phyloP scores from a whole-genome alignment of 2,329 filamentous ascomycete species.

The Sporothrix luriei region DNA sequence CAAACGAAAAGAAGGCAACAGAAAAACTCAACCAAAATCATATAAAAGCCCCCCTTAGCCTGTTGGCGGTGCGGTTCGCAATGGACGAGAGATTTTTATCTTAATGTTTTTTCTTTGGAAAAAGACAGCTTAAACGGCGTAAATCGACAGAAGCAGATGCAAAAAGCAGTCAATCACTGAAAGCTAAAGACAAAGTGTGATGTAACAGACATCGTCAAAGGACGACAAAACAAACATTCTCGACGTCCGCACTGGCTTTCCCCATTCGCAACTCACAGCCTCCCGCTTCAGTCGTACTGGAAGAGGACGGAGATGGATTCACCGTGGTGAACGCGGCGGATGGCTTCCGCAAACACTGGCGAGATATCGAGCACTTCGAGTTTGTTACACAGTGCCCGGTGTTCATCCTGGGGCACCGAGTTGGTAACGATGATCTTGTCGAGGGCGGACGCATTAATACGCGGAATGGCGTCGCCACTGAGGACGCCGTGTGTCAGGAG shows the following conservation, averaged over 20 bases:
- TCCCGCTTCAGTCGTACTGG: conserved; percentile 66
- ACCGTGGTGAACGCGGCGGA: conserved; percentile 93
- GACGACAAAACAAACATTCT: background rate
- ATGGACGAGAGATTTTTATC: conserved; percentile 1
- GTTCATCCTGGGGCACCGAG: conserved; percentile 85
- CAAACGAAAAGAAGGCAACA: conserved; percentile 9
- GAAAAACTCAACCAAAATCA: conserved; percentile 20
- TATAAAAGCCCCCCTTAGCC: conserved; percentile 12
- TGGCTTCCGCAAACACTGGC: conserved; percentile 90
- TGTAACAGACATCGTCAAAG: background rate
- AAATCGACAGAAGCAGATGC: conserved; percentile 4
- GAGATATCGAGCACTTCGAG: conserved; percentile 90
- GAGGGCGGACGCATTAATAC: conserved; percentile 88
- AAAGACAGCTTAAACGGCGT: conserved; percentile 16
- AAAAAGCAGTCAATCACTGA: conserved; percentile 12
- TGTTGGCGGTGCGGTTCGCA: too few relatives aligned
- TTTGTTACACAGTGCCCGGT: conserved; percentile 77
- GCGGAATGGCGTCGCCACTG: conserved; percentile 89
- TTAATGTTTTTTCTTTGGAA: background rate
- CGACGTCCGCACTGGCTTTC: background rate
- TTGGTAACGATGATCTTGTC: conserved; percentile 96
- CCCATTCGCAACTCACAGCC: conserved; percentile 1
- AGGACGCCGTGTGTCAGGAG: conserved; percentile 93
- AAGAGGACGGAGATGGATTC: conserved; percentile 97
- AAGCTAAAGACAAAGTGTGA: conserved; percentile 5